Conservation (phyloP, 1,284 basidiomycete genomes). For the Sanghuangporus baumii region DNA sequence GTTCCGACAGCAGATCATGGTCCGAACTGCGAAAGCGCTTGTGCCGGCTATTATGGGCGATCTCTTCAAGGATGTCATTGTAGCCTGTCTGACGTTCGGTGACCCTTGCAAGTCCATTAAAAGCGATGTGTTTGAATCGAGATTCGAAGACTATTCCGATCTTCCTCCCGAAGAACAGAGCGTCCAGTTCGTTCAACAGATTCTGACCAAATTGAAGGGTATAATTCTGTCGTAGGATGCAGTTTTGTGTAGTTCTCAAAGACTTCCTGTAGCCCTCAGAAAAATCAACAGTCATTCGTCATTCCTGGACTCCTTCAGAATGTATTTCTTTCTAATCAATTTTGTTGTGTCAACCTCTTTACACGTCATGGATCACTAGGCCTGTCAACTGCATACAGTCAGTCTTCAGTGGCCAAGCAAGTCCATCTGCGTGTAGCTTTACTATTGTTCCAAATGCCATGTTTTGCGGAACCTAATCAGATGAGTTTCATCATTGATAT, state of each 20-base stretch:
- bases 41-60: constrained; percentile 4
- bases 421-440: too few relatives aligned
- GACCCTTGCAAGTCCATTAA: neutral
- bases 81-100: constrained; percentile 5
- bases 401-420: too few relatives aligned
- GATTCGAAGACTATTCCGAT: neutral
- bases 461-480: too few relatives aligned
- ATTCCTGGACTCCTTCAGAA: too few relatives aligned
- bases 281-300: too few relatives aligned
- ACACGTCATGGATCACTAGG: too few relatives aligned
- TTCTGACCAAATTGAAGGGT: neutral
- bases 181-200: neutral
- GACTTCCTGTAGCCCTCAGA: neutral
- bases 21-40: neutral
- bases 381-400: too few relatives aligned
- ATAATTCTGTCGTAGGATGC: neutral
- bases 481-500: too few relatives aligned
- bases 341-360: too few relatives aligned
- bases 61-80: constrained; percentile 4
- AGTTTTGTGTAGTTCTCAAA: neutral
- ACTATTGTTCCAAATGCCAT: too few relatives aligned
- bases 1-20: neutral
- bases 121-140: neutral
- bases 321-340: too few relatives aligned
- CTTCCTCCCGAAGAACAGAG: neutral